Percentiles rank a stretch among this genome's conserved stretches.
Conservation (phyloP, 495 filamentous ascomycete species). For the Penicillium atrosanguineum region DNA sequence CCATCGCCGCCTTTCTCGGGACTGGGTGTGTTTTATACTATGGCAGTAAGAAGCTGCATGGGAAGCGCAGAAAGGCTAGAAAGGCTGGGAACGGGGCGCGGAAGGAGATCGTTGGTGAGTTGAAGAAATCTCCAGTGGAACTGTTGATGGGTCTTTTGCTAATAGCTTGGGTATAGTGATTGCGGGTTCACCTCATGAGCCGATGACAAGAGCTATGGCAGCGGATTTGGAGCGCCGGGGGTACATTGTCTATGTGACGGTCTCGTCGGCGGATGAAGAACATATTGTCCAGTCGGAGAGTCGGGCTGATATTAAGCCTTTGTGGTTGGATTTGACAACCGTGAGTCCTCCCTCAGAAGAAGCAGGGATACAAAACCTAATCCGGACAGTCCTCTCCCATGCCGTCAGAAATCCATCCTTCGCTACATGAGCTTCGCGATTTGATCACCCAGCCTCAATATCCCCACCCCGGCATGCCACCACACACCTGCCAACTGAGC, state of each 20-base stretch:
- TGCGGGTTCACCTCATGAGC: slow-evolving; percentile 76
- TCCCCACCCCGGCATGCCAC: slow-evolving; percentile 67
- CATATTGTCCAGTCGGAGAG: slow-evolving; percentile 69
- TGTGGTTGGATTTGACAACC: slow-evolving; percentile 76
- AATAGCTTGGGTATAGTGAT: slow-evolving; percentile 51
- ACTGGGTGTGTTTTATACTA: slow-evolving; percentile 65
- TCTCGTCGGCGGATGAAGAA: slow-evolving; percentile 77
- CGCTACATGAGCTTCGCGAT: slow-evolving; percentile 51
- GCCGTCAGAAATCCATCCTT: slow-evolving; percentile 51
- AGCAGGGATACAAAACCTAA: slow-evolving; percentile 9
- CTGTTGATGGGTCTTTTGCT: slow-evolving; percentile 6
- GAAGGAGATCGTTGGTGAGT: slow-evolving; percentile 74
- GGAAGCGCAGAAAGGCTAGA: slow-evolving; percentile 69
- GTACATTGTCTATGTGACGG: slow-evolving; percentile 89
- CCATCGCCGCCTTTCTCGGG: slow-evolving; percentile 65
- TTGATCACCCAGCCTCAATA: slow-evolving; percentile 70
- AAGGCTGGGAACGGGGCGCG: slow-evolving; percentile 79
- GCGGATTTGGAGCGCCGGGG: slow-evolving; percentile 86
- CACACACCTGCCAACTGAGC: slow-evolving; percentile 70
- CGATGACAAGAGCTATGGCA: slow-evolving; percentile 75
- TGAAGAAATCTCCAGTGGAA: background rate
- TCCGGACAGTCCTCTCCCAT: slow-evolving; percentile 49
- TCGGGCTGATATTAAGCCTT: slow-evolving; percentile 72
- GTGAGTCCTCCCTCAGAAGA: slow-evolving; percentile 20
- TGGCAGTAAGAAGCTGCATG: slow-evolving; percentile 55